These are phyloP conservation scores for Tylopilus plumbeoviolaceoides DNA, from an alignment of 768 basidiomycete species.

Conservation along the genomic window DNA sequence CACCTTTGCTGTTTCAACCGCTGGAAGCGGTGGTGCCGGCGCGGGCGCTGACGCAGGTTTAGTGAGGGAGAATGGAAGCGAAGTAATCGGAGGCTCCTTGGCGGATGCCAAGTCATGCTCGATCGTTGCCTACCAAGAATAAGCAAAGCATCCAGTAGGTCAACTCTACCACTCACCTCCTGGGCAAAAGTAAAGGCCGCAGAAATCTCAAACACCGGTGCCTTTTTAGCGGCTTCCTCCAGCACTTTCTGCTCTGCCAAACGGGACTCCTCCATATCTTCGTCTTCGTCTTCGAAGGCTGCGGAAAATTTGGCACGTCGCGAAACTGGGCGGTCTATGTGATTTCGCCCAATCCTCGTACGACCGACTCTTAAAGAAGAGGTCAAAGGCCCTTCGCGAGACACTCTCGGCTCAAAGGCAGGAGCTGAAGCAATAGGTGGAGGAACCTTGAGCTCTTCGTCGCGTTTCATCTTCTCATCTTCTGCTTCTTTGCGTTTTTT, in stretches of 20 bases:
- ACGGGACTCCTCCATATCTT: constrained; percentile 37
- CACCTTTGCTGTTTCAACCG: constrained; percentile 13
- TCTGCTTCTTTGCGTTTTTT: constrained; percentile 18
- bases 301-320: constrained; percentile 63
- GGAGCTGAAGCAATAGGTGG: constrained; percentile 14
- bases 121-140: constrained; percentile 30
- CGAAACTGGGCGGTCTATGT: constrained; percentile 53
- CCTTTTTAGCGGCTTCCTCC: constrained; percentile 53
- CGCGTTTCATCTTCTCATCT: constrained; percentile 15
- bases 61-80: constrained; percentile 64
- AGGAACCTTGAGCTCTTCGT: constrained; percentile 17
- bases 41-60: constrained; percentile 25
- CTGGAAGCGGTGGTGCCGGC: constrained; percentile 7
- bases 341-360: constrained; percentile 50
- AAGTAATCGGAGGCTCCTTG: constrained; percentile 63
- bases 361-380: constrained; percentile 70
- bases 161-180: constrained; percentile 38
- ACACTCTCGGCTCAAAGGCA: constrained; percentile 17
- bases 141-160: not conserved
- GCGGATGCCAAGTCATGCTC: constrained; percentile 40
- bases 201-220: constrained; percentile 57
- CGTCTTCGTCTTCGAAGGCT: constrained; percentile 49
- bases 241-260: constrained; percentile 43
- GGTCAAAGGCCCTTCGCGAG: constrained; percentile 16
- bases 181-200: constrained; percentile 66